Evolutionary conservation across 371 early-diverging fungal species (phyloP), one percentile per base, ranked within the genome.

Genomic region (Rhizopus delemar): DNA sequence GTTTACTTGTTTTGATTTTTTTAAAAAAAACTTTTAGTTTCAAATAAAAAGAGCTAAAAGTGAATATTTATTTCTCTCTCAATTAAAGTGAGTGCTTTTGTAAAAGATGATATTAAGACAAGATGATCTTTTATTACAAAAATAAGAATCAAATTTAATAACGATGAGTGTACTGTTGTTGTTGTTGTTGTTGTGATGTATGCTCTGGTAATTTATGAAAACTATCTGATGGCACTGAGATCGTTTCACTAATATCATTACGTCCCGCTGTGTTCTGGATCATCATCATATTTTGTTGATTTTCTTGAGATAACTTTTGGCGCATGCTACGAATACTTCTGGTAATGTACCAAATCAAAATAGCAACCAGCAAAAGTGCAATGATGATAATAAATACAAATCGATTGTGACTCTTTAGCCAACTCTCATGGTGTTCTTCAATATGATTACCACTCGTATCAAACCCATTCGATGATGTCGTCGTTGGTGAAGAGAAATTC

Each of bases 291-390:
- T 69, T 57, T 9, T 49, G 41, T 41, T 61, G 60, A 15, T 69
- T 69, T 35, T 69, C 69, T 38, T n/a, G 29, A 35, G 48, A 54
- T 46, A 69, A 58, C 61, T 65, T 57, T 36, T 53, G 55, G 28
- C 68, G 71, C 59, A 68, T 66, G 38, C 65, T 51, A 13, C 57
- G 50, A 15, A 71, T 59, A 33, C 71, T 71, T 59, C 58, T 53
- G 29, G 51, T 39, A 45, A 67, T 35, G 31, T 71, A 71, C 61
- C 65, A 71, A 35, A 60, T 63, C 9, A 71, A 31, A 31, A 64
- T 36, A 43, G 51, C 57, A n/a, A 62, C 50, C 0, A 71, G 15
- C 3, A 71, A 32, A 3, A 71, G 33, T 13, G 34, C 46, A 35
- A 71, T 46, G 8, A 65, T 59, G 31, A 64, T 57, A 15, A 71